Base-by-base conservation (phyloP, 2,329 filamentous ascomycete genomes). In the Clonostachys rosea region DNA sequence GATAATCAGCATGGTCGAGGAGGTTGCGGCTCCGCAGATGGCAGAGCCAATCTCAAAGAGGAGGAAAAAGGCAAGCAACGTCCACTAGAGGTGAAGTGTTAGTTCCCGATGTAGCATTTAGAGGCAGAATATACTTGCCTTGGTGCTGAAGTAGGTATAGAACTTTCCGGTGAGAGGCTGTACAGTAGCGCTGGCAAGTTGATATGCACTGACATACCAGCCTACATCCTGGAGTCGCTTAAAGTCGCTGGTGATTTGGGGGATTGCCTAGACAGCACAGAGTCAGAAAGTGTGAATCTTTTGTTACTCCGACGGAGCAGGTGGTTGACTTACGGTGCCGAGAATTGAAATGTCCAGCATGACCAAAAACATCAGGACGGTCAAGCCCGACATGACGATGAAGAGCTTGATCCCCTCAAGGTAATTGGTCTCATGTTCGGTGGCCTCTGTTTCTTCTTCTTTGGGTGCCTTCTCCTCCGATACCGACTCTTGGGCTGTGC, bases 191-290 rank as follows among this genome's bases (percentile, higher is more conserved):
- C 69, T 76, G 44, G 67, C 59, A 40, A 78, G 62, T 34, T 69
- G 66, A 53, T 74, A 76, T 17, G 70, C 70, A 41, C 69, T 69
- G 3, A 66, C 69, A 51, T 79, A 79, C 76, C 77, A 80, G 18
- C 75, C 76, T 7, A 79, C 68, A 52, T 80, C 75, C 10, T 63
- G 56, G 1, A 79, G 60, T 10, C 68, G 66, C 44, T 75, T 64
- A 57, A 76, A 74, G 24, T 71, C 63, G 45, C 63, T 70, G 1
- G 74, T 77, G 49, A 79, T 78, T 40, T 61, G 57, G 0, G 73
- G 73, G 42, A 74, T 65, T 3, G 73, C 66, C 64, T 67, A 45
- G 33, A 20, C n/a, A 11, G 12, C 17, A 14, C n/a, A 16, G 6
- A 24, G 13, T 18, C 16, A 42, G 40, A 8, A 8, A 24, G 13